These are phyloP conservation scores for Chlorella sp. DNA, from an alignment of 139 green algal species.

Conservation along the genomic window DNA sequence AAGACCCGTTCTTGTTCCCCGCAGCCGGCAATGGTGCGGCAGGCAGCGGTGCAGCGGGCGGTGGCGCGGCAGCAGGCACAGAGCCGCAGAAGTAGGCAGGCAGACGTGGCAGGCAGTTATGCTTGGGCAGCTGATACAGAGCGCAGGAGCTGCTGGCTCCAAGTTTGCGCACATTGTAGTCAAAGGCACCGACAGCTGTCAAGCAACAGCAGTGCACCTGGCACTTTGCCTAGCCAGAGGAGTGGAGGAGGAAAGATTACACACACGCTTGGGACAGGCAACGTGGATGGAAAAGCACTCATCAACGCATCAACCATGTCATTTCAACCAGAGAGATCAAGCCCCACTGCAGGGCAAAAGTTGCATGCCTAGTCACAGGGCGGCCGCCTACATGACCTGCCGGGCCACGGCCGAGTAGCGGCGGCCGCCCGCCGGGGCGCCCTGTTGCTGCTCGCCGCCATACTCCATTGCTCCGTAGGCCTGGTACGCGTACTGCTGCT, in stretches of 20 bases:
- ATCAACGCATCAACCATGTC: no score
- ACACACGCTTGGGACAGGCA: no score
- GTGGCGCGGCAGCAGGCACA: background rate
- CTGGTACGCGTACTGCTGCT: slow-evolving; percentile 4
- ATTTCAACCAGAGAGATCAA: background rate
- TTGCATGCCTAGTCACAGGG: background rate
- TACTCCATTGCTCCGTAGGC: background rate
- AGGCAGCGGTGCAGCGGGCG: background rate
- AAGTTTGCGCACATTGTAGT: no score
- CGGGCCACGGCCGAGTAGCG: slow-evolving; percentile 33
- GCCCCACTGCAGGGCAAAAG: background rate
- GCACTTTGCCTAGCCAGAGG: no score
- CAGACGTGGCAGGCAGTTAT: no score
- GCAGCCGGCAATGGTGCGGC: background rate
- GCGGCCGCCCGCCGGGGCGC: background rate
- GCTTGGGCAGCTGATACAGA: no score
- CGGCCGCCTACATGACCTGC: background rate
- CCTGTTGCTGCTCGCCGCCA: background rate
- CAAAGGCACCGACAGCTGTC: no score
- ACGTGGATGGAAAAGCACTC: no score
- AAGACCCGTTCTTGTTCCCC: slow-evolving; percentile 57
- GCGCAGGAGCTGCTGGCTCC: no score
- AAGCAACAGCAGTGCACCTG: no score
- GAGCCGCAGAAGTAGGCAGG: no score
- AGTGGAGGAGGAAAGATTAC: no score